Percentiles rank a stretch among this genome's conserved stretches.
These are phyloP conservation scores for Zalaria obscura DNA, from an alignment of 2,329 filamentous ascomycete species.

Conservation along the genomic window DNA sequence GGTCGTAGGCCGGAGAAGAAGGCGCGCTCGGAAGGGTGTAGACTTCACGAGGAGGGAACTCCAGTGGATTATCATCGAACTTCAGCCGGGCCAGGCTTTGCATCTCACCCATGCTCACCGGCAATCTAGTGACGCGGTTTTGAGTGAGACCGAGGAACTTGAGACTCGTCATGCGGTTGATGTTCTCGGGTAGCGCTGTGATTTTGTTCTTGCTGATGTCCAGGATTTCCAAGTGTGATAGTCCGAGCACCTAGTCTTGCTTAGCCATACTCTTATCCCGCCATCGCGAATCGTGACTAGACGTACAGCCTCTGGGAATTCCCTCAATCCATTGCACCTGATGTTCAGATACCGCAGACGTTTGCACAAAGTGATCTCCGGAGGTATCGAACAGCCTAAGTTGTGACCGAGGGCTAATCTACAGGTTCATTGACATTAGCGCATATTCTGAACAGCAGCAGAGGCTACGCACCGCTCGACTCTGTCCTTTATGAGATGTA, in stretches of 20 bases:
- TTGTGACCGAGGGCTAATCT: slow-evolving; percentile 76
- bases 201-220: slow-evolving; percentile 86
- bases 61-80: slow-evolving; percentile 74
- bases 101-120: slow-evolving; percentile 78
- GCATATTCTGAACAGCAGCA: not conserved
- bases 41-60: slow-evolving; percentile 49
- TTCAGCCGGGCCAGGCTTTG: slow-evolving; percentile 78
- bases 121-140: slow-evolving; percentile 75
- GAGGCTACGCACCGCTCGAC: slow-evolving; percentile 45
- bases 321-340: slow-evolving; percentile 57
- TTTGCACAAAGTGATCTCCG: slow-evolving; percentile 60
- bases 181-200: slow-evolving; percentile 59
- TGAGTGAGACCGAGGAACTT: slow-evolving; percentile 81
- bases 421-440: slow-evolving; percentile 1
- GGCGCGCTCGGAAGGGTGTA: slow-evolving; percentile 24
- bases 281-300: not conserved
- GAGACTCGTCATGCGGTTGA: slow-evolving; percentile 66
- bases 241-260: slow-evolving; percentile 57
- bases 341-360: slow-evolving; percentile 70
- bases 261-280: slow-evolving; percentile 8
- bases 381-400: slow-evolving; percentile 53
- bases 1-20: slow-evolving; percentile 7
- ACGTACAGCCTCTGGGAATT: slow-evolving; percentile 51
- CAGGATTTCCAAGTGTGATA: slow-evolving; percentile 79
- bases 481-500: slow-evolving; percentile 60